Percentiles rank a stretch among this genome's conserved stretches.
These are phyloP conservation scores for Somion occarium DNA, from an alignment of 1,284 basidiomycete genomes.

Conservation along the genomic window DNA sequence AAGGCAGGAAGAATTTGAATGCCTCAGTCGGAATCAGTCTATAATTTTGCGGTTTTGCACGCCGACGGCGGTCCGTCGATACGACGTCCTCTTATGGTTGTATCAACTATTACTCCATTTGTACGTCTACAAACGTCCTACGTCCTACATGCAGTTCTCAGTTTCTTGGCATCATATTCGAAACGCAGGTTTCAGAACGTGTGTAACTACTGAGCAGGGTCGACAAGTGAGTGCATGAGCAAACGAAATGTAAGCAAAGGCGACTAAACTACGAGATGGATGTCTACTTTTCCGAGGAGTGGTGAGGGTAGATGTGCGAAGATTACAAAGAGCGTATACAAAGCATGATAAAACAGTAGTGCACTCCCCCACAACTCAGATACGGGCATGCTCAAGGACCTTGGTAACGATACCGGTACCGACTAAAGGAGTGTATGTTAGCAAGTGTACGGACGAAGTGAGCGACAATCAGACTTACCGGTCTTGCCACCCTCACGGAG, in stretches of 20 bases:
- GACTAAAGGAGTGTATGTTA: slow-evolving; percentile 41
- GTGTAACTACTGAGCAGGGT: not conserved
- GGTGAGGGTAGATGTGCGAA: slow-evolving; percentile 9
- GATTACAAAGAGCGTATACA: slow-evolving; percentile 6
- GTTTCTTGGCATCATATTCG: too few relatives aligned
- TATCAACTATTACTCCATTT: not conserved
- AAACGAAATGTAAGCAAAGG: not conserved
- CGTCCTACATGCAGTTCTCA: too few relatives aligned
- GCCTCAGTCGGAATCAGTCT: too few relatives aligned
- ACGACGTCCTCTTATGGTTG: slow-evolving; percentile 6
- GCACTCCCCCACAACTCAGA: not conserved
- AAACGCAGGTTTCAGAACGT: not conserved
- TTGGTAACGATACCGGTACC: slow-evolving; percentile 91
- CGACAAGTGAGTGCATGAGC: not conserved
- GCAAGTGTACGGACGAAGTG: slow-evolving; percentile 7
- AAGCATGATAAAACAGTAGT: not conserved
- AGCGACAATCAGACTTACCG: slow-evolving; percentile 46
- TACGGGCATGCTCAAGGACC: slow-evolving; percentile 45
- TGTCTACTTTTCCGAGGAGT: slow-evolving; percentile 15
- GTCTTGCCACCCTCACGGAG: slow-evolving; percentile 97
- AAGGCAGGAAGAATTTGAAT: not conserved
- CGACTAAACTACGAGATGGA: slow-evolving; percentile 1
- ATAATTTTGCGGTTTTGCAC: not conserved
- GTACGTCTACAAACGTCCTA: not conserved
- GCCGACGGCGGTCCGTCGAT: slow-evolving; percentile 3